Evolutionary conservation across 2,329 filamentous ascomycete genomes (phyloP).

Genomic region (Epicoccum sorghinum): DNA sequence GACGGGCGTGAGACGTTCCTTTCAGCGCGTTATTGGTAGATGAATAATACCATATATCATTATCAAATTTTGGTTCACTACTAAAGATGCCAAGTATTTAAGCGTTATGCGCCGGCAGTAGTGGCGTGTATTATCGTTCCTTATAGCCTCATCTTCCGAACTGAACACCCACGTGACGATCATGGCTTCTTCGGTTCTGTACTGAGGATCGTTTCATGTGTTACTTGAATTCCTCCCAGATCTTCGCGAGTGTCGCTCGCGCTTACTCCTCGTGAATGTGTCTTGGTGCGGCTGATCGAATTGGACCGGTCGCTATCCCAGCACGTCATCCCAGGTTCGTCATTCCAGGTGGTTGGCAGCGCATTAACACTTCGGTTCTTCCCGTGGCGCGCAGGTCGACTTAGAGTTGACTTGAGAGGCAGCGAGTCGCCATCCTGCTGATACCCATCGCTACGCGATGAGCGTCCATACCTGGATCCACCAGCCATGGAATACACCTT

Average conservation of each 20-base stretch:
- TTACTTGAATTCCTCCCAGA: conserved; percentile 8
- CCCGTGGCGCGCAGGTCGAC: not conserved
- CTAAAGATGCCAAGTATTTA: not conserved
- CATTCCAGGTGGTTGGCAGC: conserved; percentile 11
- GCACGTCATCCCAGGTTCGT: conserved; percentile 7
- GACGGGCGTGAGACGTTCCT: not conserved
- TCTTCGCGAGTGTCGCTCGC: not conserved
- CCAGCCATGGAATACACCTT: conserved; percentile 14
- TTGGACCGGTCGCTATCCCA: conserved; percentile 9
- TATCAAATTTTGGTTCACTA: not conserved
- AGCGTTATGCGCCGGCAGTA: not conserved
- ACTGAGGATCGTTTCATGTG: conserved; percentile 8
- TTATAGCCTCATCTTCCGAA: too few species aligned
- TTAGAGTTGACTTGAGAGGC: conserved; percentile 8
- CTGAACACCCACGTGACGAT: not conserved
- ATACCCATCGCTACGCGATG: not conserved
- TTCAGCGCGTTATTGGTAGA: not conserved
- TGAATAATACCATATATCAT: not conserved
- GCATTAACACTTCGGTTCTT: conserved; percentile 7
- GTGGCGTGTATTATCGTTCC: too few species aligned
- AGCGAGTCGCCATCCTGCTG: conserved; percentile 10
- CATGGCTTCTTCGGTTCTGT: not conserved
- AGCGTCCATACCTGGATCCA: not conserved
- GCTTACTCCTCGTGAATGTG: not conserved
- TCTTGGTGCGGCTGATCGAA: conserved; percentile 1